These are phyloP conservation scores for Ceratobasidium sp. DNA, from an alignment of 1,284 basidiomycete species.

Conservation along the genomic window DNA sequence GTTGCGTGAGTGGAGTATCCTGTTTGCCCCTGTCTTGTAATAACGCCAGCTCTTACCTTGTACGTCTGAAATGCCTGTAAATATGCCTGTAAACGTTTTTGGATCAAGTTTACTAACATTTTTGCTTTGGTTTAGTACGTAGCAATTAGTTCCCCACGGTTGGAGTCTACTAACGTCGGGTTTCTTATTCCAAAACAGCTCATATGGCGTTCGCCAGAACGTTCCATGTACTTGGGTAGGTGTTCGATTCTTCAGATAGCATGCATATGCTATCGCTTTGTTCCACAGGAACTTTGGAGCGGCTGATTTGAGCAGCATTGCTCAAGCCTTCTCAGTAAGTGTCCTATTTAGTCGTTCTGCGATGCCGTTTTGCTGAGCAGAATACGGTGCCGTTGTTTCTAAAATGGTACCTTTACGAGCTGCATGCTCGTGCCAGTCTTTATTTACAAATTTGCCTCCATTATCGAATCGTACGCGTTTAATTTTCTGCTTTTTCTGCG, in stretches of 20 bases:
- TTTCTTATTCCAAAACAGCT: slow-evolving; percentile 53
- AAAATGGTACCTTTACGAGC: background rate
- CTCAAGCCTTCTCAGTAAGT: slow-evolving; percentile 28
- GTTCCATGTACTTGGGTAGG: slow-evolving; percentile 55
- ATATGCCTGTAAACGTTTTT: background rate
- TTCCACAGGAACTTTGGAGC: slow-evolving; percentile 38
- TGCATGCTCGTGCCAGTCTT: background rate
- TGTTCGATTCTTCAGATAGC: background rate
- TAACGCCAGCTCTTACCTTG: slow-evolving; percentile 35
- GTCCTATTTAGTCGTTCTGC: slow-evolving; percentile 43
- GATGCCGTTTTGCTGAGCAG: slow-evolving; percentile 44
- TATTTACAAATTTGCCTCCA: slow-evolving; percentile 50
- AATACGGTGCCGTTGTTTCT: slow-evolving; percentile 31
- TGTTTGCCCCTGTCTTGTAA: slow-evolving; percentile 9
- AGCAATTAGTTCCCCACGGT: slow-evolving; percentile 28
- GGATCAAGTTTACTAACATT: background rate
- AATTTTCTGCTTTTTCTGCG: background rate
- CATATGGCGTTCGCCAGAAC: slow-evolving; percentile 56
- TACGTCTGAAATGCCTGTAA: slow-evolving; percentile 23
- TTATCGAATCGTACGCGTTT: slow-evolving; percentile 44
- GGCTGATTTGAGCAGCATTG: slow-evolving; percentile 38
- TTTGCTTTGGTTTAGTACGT: slow-evolving; percentile 26
- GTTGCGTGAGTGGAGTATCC: slow-evolving; percentile 17
- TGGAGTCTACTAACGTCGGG: slow-evolving; percentile 55
- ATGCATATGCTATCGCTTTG: slow-evolving; percentile 12